phyloP scores from a whole-genome alignment of 805 yeast genomes.

The Grigorovia jiainica region DNA sequence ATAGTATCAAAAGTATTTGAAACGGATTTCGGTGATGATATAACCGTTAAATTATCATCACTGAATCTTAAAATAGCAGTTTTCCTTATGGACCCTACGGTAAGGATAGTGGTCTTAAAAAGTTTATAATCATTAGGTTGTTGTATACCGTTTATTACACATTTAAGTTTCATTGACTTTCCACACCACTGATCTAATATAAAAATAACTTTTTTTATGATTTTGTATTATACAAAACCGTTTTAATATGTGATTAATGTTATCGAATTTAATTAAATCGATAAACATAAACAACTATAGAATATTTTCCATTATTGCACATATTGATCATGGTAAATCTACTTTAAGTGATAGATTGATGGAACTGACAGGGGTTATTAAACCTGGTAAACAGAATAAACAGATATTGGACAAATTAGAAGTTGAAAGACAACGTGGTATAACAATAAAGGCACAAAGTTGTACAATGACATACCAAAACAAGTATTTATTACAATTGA shows the following conservation, averaged over 20 bases:
- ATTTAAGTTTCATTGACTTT: constrained; percentile 21
- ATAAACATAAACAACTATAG: constrained; percentile 80
- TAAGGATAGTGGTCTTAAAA: constrained; percentile 22
- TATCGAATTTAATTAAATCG: not conserved
- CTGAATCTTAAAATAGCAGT: constrained; percentile 27
- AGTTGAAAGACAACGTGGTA: constrained; percentile 93
- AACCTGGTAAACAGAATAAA: constrained; percentile 47
- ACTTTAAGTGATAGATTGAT: constrained; percentile 81
- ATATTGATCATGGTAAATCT: constrained; percentile 84
- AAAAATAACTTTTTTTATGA: too few relatives aligned
- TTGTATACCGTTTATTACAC: constrained; percentile 21
- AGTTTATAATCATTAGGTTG: constrained; percentile 26
- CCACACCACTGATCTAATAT: not conserved
- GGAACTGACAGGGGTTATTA: constrained; percentile 85
- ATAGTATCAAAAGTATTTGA: not conserved
- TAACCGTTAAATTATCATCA: constrained; percentile 22
- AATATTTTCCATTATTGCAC: constrained; percentile 92
- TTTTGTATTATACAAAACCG: too few relatives aligned
- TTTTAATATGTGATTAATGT: too few relatives aligned
- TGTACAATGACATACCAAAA: constrained; percentile 81
- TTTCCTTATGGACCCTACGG: constrained; percentile 25
- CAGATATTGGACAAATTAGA: constrained; percentile 88
- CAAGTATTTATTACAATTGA: constrained; percentile 80
- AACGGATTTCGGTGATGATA: constrained; percentile 23
- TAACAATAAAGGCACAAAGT: constrained; percentile 94